Base-by-base conservation (phyloP, 345 rosid species). In the Ricinus communis region DNA sequence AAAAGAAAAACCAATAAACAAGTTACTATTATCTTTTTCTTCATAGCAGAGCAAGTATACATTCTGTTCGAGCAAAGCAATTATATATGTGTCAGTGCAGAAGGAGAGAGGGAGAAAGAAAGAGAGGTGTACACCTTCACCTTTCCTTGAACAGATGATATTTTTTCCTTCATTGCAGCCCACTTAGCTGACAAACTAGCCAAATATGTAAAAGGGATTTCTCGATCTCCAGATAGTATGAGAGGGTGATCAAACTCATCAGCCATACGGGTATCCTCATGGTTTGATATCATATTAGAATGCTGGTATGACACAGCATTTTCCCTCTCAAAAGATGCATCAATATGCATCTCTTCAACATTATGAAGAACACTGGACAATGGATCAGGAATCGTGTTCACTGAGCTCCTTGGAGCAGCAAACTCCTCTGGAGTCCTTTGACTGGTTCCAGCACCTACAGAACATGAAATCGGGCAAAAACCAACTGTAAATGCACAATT, bases 151-250 rank as follows among this genome's bases (percentile, higher is more conserved):
- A 92, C 74, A 69, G 77, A 85, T 60, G 79, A 65, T 65, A 60
- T 60, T 68, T 74, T 80, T 73, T 85, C 88, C 83, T 84, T 85
- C 74, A 70, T 65, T 18, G 85, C 81, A 76, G 91, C 94, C 96
- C 96, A 87, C 69, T 86, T 90, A 69, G 87, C 86, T 59, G 93
- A 83, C 83, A 92, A 82, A 72, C 88, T 87, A 55, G 98, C 93
- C 33, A 95, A 81, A 85, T 95, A 95, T 6, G 96, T 87, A 82
- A 95, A 92, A 64, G 99, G 98, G 53, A 57, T 85, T 82, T 90
- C 94, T 30, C 49, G 77, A 45, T 84, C 81, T 66, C 88, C 78
- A 53, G 87, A 77, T 57, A 82, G 60, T 58, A 85, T 58, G 45
- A 79, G 81, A 22, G 93, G 87, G 75, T 78, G 81, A 66, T 89